Evolutionary conservation across 148 eudicot genomes (phyloP).

Genomic region (Spergularia marina): DNA sequence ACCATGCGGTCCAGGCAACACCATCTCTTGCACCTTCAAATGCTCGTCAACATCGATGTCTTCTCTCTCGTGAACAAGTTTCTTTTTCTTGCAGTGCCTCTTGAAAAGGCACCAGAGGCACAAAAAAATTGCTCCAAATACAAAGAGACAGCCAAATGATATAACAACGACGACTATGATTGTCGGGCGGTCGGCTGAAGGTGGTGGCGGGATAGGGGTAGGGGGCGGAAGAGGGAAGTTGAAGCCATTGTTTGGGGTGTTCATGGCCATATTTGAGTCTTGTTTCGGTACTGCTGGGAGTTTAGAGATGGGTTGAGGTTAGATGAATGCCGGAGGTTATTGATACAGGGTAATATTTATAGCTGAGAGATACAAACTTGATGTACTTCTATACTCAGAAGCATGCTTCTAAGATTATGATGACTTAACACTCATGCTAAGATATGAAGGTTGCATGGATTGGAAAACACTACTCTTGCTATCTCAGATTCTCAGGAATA

Average conservation of each 20-base stretch:
- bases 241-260: slow-evolving; percentile 6
- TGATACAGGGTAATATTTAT: slow-evolving; percentile 14
- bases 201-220: slow-evolving; percentile 12
- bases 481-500: neutral
- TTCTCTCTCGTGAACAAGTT: slow-evolving; percentile 20
- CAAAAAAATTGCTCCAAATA: slow-evolving; percentile 24
- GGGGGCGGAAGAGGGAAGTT: slow-evolving; percentile 5
- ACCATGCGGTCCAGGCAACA: slow-evolving; percentile 34
- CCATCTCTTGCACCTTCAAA: slow-evolving; percentile 33
- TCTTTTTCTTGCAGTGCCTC: slow-evolving; percentile 23
- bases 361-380: slow-evolving; percentile 1
- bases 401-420: slow-evolving; percentile 33
- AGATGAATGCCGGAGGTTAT: neutral
- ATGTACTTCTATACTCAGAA: neutral
- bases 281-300: neutral
- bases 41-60: slow-evolving; percentile 37
- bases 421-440: slow-evolving; percentile 35
- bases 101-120: slow-evolving; percentile 28
- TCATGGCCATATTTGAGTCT: slow-evolving; percentile 21
- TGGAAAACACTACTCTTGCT: slow-evolving; percentile 33
- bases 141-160: slow-evolving; percentile 30
- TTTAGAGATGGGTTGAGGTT: neutral
- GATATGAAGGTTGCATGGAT: slow-evolving; percentile 30
- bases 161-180: slow-evolving; percentile 30
- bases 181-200: slow-evolving; percentile 22